A percentile compares a stretch with the other conserved stretches of the same genome.
Evolutionary conservation across 306 rosid genomes (phyloP).

Genomic region (Purshia tridentata): DNA sequence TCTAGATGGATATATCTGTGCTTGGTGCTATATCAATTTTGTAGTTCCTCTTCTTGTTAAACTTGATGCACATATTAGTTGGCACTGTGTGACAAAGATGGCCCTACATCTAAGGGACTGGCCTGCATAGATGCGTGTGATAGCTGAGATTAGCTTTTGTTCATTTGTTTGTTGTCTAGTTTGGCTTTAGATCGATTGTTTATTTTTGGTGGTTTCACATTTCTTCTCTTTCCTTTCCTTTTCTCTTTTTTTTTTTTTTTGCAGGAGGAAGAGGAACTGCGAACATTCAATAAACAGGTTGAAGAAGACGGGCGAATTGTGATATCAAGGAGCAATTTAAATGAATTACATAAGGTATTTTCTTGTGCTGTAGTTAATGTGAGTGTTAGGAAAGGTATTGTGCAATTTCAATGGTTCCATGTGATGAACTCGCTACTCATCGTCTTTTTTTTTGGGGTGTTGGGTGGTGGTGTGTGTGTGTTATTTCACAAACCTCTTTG

Average conservation of each 20-base stretch:
- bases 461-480: neutral
- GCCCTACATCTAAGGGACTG: too few species aligned
- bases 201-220: neutral
- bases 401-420: conserved; percentile 2
- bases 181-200: neutral
- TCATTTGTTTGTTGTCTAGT: neutral
- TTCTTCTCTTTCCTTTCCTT: neutral
- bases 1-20: neutral
- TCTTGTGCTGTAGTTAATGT: conserved; percentile 11
- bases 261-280: conserved; percentile 80
- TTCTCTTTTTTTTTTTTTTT: conserved; percentile 23
- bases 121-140: neutral
- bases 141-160: neutral
- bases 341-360: conserved; percentile 72
- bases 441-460: neutral
- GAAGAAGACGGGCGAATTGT: conserved; percentile 89
- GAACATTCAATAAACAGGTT: conserved; percentile 79
- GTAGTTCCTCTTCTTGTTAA: neutral
- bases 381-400: conserved; percentile 3
- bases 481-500: conserved; percentile 5
- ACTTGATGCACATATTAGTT: neutral
- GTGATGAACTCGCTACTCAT: neutral
- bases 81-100: neutral
- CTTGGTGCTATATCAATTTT: neutral
- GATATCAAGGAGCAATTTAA: conserved; percentile 80